A percentile compares a stretch with the other conserved stretches of the same genome.
Evolutionary conservation across 331 rosid genomes (phyloP).

Genomic region (Malus hybrid): DNA sequence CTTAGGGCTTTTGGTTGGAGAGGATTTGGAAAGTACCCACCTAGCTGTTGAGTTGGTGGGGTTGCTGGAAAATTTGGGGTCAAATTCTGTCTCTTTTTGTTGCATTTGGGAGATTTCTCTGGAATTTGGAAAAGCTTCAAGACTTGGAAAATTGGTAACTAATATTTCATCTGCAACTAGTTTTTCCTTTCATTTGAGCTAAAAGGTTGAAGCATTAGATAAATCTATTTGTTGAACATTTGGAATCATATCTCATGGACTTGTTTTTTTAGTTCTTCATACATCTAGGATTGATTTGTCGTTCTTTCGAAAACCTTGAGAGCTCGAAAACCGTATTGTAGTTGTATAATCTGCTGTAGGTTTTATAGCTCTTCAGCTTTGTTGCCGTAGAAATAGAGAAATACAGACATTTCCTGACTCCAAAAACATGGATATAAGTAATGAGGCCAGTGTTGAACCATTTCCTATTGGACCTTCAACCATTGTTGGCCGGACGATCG

Average conservation of each 20-base stretch:
- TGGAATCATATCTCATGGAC: neutral
- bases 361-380: neutral
- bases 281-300: neutral
- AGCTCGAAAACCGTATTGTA: neutral
- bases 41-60: constrained; percentile 8
- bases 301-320: neutral
- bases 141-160: constrained; percentile 4
- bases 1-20: neutral
- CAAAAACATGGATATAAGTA: constrained; percentile 75
- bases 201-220: neutral
- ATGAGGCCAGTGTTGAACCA: constrained; percentile 75
- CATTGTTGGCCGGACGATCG: constrained; percentile 72
- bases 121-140: neutral
- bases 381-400: neutral
- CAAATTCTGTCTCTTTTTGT: neutral
- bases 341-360: neutral
- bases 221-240: neutral
- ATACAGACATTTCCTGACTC: neutral
- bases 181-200: neutral
- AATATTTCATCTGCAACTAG: neutral
- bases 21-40: neutral
- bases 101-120: neutral
- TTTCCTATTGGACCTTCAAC: constrained; percentile 90
- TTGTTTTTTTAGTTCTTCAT: neutral
- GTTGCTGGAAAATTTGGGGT: neutral